These are phyloP conservation scores for Trametes coccinea DNA, from an alignment of 768 basidiomycete genomes.

Conservation along the genomic window DNA sequence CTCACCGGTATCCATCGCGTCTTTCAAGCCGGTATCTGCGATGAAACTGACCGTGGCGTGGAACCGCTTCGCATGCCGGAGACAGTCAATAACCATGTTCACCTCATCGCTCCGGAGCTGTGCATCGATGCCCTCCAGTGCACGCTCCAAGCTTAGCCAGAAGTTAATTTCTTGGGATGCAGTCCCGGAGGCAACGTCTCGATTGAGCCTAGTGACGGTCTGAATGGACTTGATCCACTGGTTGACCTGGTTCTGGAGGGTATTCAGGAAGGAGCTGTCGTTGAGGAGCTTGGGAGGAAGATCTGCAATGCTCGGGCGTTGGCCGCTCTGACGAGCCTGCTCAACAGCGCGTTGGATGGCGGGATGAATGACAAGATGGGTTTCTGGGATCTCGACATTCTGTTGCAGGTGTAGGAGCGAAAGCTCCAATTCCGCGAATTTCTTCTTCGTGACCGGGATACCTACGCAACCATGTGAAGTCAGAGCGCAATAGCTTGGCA, in stretches of 20 bases:
- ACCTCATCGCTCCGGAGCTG: constrained; percentile 93
- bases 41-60: constrained; percentile 97
- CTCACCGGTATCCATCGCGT: constrained; percentile 85
- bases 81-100: constrained; percentile 87
- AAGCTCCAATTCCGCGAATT: constrained; percentile 96
- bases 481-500: constrained; percentile 2
- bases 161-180: constrained; percentile 99
- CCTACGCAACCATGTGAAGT: constrained; percentile 38
- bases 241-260: constrained; percentile 91
- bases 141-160: constrained; percentile 93
- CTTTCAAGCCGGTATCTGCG: constrained; percentile 94
- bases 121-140: constrained; percentile 88
- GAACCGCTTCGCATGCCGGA: constrained; percentile 95
- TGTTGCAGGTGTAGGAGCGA: constrained; percentile 94
- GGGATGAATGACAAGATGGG: constrained; percentile 89
- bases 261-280: constrained; percentile 91
- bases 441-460: constrained; percentile 98
- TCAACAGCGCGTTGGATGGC: constrained; percentile 87
- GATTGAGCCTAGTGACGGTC: constrained; percentile 90
- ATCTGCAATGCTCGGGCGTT: constrained; percentile 72
- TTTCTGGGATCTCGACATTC: constrained; percentile 99
- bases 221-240: constrained; percentile 99
- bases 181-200: constrained; percentile 92
- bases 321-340: constrained; percentile 56
- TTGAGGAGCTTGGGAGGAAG: constrained; percentile 73